Evolutionary conservation across 495 filamentous ascomycete species (phyloP).

Genomic region (Sordaria brevicollis): DNA sequence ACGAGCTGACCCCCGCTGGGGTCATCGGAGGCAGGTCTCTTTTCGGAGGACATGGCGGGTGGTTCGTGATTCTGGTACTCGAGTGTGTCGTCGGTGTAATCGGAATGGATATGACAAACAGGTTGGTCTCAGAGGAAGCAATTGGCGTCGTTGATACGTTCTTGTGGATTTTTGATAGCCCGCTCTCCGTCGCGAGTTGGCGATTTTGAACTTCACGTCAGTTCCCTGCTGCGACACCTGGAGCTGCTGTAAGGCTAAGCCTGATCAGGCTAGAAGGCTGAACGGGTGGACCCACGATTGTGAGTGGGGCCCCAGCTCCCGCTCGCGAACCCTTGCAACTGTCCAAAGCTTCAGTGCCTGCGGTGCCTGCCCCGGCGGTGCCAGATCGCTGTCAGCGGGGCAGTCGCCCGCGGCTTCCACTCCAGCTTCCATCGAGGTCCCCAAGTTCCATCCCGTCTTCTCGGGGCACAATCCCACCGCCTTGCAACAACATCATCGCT

Average conservation of each 20-base stretch:
- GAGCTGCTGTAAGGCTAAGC: not conserved
- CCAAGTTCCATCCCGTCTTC: not conserved
- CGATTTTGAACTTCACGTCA: not conserved
- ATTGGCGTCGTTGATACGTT: not conserved
- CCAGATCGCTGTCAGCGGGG: not conserved
- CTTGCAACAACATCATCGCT: not conserved
- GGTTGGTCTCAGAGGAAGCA: not conserved
- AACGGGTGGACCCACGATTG: not conserved
- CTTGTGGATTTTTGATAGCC: slow-evolving; percentile 22
- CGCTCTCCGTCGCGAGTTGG: slow-evolving; percentile 11
- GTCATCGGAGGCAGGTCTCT: slow-evolving; percentile 71
- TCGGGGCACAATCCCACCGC: slow-evolving; percentile 11
- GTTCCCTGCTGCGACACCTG: not conserved
- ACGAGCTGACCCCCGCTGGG: slow-evolving; percentile 77
- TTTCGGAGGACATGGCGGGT: slow-evolving; percentile 70
- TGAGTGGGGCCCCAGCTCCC: not conserved
- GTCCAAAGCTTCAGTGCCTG: not conserved
- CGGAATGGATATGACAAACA: not conserved
- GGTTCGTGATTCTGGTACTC: not conserved
- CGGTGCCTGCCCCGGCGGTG: not conserved
- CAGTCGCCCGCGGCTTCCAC: not conserved
- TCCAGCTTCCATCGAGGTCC: not conserved
- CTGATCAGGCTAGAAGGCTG: not conserved
- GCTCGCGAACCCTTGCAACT: not conserved
- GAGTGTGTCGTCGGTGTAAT: not conserved